phyloP scores from a whole-genome alignment of 2,329 filamentous ascomycete genomes.

The Colletotrichum sublineola region DNA sequence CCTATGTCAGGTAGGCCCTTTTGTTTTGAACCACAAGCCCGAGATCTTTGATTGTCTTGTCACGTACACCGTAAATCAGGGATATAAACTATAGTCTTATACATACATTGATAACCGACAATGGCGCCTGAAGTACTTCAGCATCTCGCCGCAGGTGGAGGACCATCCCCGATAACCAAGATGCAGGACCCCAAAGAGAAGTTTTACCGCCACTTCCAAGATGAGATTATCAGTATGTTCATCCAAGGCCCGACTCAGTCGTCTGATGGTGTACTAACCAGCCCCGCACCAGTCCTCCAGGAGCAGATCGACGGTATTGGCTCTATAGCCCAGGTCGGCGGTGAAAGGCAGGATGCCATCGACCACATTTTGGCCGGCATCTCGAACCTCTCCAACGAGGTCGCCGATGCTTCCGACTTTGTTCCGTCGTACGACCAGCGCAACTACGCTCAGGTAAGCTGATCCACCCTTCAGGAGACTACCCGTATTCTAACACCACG shows the following conservation, averaged over 20 bases:
- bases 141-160: constrained; percentile 32
- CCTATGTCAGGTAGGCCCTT: constrained; percentile 26
- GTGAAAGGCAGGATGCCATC: constrained; percentile 83
- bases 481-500: constrained; percentile 13
- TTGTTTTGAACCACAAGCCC: constrained; percentile 27
- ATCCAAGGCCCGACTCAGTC: neutral
- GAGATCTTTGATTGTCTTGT: constrained; percentile 11
- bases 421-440: constrained; percentile 92
- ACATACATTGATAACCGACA: neutral
- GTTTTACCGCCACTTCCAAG: constrained; percentile 88
- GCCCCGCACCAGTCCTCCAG: constrained; percentile 72
- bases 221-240: constrained; percentile 75
- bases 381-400: constrained; percentile 83
- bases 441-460: constrained; percentile 80
- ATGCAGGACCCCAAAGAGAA: constrained; percentile 75
- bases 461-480: neutral
- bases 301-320: constrained; percentile 47
- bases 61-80: neutral
- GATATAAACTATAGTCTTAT: constrained; percentile 7
- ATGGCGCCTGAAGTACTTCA: constrained; percentile 44
- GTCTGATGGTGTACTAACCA: constrained; percentile 6
- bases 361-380: constrained; percentile 86
- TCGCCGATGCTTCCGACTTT: constrained; percentile 85
- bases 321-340: constrained; percentile 69
- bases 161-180: constrained; percentile 44